Percentiles rank a stretch among this genome's conserved stretches.
phyloP scores from a whole-genome alignment of 2,329 filamentous ascomycete species.

The Lachnellula arida region DNA sequence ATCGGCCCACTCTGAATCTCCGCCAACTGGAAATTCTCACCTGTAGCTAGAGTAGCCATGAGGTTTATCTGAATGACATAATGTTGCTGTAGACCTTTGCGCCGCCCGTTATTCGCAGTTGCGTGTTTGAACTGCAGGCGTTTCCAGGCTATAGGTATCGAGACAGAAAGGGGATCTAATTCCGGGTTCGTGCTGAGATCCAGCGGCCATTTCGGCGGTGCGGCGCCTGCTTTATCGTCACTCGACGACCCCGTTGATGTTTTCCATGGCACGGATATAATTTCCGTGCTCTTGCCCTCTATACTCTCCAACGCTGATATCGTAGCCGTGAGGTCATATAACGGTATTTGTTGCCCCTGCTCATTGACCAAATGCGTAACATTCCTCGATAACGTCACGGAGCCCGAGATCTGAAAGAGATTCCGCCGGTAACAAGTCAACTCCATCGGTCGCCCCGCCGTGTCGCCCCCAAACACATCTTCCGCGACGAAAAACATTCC shows the following conservation, averaged over 20 bases:
- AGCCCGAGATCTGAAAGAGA: conserved; percentile 89
- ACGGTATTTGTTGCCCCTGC: conserved; percentile 71
- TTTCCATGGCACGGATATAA: conserved; percentile 97
- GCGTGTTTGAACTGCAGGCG: conserved; percentile 92
- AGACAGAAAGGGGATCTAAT: conserved; percentile 74
- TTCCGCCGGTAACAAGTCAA: conserved; percentile 94
- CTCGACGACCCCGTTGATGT: conserved; percentile 35
- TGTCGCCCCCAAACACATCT: conserved; percentile 59
- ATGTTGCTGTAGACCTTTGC: conserved; percentile 93
- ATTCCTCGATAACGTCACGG: conserved; percentile 71
- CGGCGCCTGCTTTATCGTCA: conserved; percentile 39
- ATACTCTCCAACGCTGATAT: conserved; percentile 89
- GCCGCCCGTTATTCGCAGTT: conserved; percentile 89
- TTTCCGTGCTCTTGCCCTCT: conserved; percentile 85
- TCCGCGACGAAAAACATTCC: conserved; percentile 89
- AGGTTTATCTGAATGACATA: conserved; percentile 86
- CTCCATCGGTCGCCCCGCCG: conserved; percentile 60
- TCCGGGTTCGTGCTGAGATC: conserved; percentile 56
- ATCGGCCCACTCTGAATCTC: conserved; percentile 90
- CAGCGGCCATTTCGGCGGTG: conserved; percentile 51
- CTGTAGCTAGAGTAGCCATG: conserved; percentile 64
- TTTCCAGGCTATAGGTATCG: conserved; percentile 87
- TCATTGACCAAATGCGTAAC: conserved; percentile 69
- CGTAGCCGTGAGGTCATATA: conserved; percentile 73
- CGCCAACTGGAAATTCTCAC: conserved; percentile 67